Evolutionary conservation across 352 stramenopile species (phyloP).

Genomic region (Peronospora tabacina): DNA sequence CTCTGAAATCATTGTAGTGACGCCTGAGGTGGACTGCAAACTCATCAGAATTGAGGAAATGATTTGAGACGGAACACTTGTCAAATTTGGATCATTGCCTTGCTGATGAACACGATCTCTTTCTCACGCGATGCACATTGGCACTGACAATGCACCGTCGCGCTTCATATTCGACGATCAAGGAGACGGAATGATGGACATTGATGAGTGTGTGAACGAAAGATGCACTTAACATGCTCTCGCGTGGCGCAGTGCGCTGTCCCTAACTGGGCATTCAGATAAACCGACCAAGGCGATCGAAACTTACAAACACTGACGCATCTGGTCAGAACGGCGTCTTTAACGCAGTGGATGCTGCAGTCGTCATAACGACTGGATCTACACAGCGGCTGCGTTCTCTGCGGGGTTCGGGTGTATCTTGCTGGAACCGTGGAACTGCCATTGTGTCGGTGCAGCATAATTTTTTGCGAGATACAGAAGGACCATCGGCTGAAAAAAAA

Average conservation of each 20-base stretch:
- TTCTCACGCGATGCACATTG: not conserved
- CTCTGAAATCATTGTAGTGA: not conserved
- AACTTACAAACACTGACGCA: not conserved
- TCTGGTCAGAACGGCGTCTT: not conserved
- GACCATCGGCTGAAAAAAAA: not conserved
- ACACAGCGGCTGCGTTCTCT: not conserved
- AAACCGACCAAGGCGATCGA: not conserved
- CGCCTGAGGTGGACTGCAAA: constrained; percentile 6
- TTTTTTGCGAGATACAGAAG: not conserved
- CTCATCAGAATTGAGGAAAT: constrained; percentile 2
- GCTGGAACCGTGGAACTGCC: not conserved
- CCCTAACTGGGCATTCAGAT: not conserved
- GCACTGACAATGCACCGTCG: constrained; percentile 8
- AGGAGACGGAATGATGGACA: not conserved
- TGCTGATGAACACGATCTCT: constrained; percentile 2
- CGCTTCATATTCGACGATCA: constrained; percentile 11
- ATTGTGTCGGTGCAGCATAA: not conserved
- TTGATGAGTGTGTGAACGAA: not conserved
- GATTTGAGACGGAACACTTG: constrained; percentile 7
- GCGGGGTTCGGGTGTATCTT: not conserved
- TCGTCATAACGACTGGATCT: not conserved
- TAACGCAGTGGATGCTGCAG: not conserved
- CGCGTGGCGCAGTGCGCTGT: not conserved
- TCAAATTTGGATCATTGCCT: constrained; percentile 1
- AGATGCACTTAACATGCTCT: too few species aligned